Evolutionary conservation across 257 asterid genomes (phyloP), one percentile per base, ranked within the genome.

Genomic region (Lithospermum erythrorhizon): DNA sequence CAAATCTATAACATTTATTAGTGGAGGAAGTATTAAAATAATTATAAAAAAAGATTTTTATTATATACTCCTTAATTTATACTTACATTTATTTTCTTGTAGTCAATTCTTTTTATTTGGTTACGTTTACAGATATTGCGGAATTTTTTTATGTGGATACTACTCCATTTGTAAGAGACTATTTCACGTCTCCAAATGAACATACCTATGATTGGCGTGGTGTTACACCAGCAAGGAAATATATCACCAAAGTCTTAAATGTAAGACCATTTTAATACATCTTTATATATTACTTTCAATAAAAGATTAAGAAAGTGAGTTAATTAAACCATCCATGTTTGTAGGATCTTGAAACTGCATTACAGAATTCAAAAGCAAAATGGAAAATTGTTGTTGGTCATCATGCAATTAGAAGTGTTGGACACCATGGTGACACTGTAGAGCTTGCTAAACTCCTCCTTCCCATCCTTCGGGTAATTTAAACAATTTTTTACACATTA

Each of bases 301-400:
- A 27, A 27, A 27, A 27, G 0, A 27, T 27, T 27, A 27, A 2
- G 6, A 27, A 27, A 27, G 6, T 0, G 32, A 3, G 4, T 27
- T 3, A 27, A 3, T 2, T 3, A 27, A 27, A 3, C 6, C 4
- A 3, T 27, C 5, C 4, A 27, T 27, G 4, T 27, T 27, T 55
- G 21, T 30, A 90, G 98, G 86, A 87, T 69, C 77, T 90, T 7
- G 86, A 87, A 21, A 29, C 47, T 7, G 96, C 95, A 20, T 55
- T 90, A 52, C 66, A 55, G 62, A 73, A 70, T 65, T 90, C 96
- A 45, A 79, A 63, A 21, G 98, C 98, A 25, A 78, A 67, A 49
- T 90, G 98, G 98, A 90, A 76, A 75, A 70, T 90, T 53, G 98
- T 85, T 16, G 81, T 90, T 18, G 98, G 98, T 7, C 97, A 90